These are phyloP conservation scores for Phytomonas francai DNA, from an alignment of 208 protist species.

Conservation along the genomic window DNA sequence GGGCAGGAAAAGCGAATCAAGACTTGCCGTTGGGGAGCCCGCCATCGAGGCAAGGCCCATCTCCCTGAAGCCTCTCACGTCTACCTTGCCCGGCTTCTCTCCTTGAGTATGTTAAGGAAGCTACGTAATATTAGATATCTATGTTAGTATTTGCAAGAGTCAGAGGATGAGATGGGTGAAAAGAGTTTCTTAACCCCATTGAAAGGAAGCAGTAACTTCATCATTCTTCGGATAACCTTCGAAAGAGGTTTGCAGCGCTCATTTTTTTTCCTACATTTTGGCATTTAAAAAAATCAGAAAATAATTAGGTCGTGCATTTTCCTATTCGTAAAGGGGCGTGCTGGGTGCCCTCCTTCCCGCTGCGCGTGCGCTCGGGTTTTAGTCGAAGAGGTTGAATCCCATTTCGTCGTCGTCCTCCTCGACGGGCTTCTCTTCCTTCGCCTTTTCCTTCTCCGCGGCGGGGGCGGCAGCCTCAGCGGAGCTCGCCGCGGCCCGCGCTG, in stretches of 20 bases:
- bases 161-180: background rate
- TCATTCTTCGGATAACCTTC: background rate
- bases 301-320: background rate
- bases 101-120: no score
- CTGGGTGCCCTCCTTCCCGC: no score
- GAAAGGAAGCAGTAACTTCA: background rate
- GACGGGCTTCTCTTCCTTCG: conserved; percentile 53
- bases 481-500: conserved; percentile 28
- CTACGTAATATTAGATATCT: no score
- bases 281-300: background rate
- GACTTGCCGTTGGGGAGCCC: no score
- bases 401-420: conserved; percentile 85
- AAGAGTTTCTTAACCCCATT: background rate
- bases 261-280: no score
- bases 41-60: no score
- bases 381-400: conserved; percentile 88
- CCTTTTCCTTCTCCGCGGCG: conserved; percentile 33
- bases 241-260: no score
- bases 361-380: conserved; percentile 18
- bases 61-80: no score
- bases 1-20: no score
- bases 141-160: no score
- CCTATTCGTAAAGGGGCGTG: conserved; percentile 1
- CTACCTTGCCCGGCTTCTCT: no score
- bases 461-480: conserved; percentile 27